A percentile compares a stretch with the other conserved stretches of the same genome.
These are phyloP conservation scores for Podila epicladia DNA, from an alignment of 192 early-diverging fungal genomes.

Conservation along the genomic window DNA sequence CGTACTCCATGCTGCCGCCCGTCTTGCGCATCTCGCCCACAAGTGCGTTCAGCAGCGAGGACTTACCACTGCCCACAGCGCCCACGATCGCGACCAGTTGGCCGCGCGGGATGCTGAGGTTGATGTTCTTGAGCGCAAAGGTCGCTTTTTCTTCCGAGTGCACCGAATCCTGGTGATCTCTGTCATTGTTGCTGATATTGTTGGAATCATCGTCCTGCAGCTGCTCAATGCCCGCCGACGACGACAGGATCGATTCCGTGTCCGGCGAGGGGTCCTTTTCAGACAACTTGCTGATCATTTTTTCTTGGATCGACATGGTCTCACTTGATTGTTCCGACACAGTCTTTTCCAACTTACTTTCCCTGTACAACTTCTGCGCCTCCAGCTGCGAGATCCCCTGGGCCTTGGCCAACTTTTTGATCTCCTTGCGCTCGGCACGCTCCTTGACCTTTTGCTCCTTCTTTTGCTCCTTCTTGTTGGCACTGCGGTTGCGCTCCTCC, in stretches of 20 bases:
- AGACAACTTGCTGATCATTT: conserved; percentile 22
- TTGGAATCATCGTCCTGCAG: not conserved
- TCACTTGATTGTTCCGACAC: conserved; percentile 43
- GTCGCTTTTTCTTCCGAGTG: conserved; percentile 61
- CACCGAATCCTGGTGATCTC: conserved; percentile 7
- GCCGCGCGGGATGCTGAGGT: conserved; percentile 57
- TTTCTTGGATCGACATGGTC: conserved; percentile 48
- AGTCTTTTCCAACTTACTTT: conserved; percentile 11
- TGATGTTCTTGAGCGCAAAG: conserved; percentile 54
- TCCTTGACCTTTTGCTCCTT: conserved; percentile 51
- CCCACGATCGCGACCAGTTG: conserved; percentile 85
- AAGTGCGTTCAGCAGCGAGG: conserved; percentile 60
- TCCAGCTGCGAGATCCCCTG: conserved; percentile 23
- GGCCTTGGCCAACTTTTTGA: conserved; percentile 40
- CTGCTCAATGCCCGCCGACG: not conserved
- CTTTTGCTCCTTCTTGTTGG: conserved; percentile 46
- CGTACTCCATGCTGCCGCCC: conserved; percentile 68
- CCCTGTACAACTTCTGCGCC: conserved; percentile 28
- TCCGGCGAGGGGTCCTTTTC: conserved; percentile 43
- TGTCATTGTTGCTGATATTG: not conserved
- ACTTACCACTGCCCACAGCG: conserved; percentile 71
- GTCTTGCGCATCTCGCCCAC: conserved; percentile 89
- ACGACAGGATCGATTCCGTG: conserved; percentile 40
- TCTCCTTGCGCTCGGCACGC: conserved; percentile 37
- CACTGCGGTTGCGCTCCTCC: conserved; percentile 44